These are phyloP conservation scores for Penicillium corylophilum DNA, from an alignment of 2,329 filamentous ascomycete genomes.

Conservation along the genomic window DNA sequence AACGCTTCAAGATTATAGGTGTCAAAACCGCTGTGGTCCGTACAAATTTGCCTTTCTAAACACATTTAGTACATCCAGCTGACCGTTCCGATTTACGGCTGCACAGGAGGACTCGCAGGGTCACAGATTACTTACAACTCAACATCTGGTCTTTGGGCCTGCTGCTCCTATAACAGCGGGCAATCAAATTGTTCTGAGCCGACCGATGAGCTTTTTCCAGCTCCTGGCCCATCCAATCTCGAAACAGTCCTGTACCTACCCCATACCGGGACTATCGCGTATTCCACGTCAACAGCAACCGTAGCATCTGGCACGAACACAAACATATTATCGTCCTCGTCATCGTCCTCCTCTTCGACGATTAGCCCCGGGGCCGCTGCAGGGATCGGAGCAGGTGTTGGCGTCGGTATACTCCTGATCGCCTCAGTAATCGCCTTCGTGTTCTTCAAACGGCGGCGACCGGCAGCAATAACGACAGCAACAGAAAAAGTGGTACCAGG, in stretches of 20 bases:
- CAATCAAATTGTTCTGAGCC: not conserved
- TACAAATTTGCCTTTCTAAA: not conserved
- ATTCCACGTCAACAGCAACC: not conserved
- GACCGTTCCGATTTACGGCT: not conserved
- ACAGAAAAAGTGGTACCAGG: not conserved
- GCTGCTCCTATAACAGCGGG: not conserved
- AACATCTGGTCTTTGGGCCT: not conserved
- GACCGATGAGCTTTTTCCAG: not conserved
- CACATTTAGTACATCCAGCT: not conserved
- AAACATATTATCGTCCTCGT: not conserved
- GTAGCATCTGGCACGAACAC: not conserved
- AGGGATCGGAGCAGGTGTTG: not conserved
- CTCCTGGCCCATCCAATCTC: constrained; percentile 1
- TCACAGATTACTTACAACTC: constrained; percentile 1
- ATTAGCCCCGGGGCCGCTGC: not conserved
- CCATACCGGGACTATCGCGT: not conserved
- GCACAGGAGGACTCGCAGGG: not conserved
- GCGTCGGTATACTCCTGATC: not conserved
- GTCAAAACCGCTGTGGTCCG: not conserved
- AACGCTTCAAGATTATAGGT: not conserved
- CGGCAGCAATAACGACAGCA: not conserved
- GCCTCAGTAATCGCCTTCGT: not conserved
- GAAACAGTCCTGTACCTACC: not conserved
- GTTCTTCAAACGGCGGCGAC: not conserved
- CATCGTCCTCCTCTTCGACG: not conserved